These are phyloP conservation scores for Nephromyces sp. DNA, from an alignment of 169 alveolate species.

Conservation along the genomic window DNA sequence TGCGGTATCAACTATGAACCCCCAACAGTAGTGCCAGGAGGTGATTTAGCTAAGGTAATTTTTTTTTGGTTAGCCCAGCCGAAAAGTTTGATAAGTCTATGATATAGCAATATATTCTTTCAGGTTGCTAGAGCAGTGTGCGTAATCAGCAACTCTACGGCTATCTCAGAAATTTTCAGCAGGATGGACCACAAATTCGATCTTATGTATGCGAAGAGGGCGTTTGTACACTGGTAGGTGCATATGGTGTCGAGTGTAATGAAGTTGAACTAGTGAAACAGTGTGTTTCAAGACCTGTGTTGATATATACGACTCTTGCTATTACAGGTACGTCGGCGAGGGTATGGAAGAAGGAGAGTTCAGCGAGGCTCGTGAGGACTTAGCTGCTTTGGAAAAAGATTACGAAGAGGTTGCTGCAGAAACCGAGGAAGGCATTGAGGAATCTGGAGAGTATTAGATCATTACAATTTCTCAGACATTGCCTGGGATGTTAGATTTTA, in stretches of 20 bases:
- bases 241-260: too few species aligned
- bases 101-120: background rate
- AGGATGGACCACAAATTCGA: slow-evolving; percentile 95
- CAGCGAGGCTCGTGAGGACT: slow-evolving; percentile 97
- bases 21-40: slow-evolving; percentile 98
- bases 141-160: slow-evolving; percentile 93
- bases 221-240: slow-evolving; percentile 98
- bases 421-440: slow-evolving; percentile 77
- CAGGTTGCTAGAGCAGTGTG: slow-evolving; percentile 78
- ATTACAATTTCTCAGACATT: too few species aligned
- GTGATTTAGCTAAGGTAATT: slow-evolving; percentile 97
- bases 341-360: slow-evolving; percentile 99
- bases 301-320: background rate
- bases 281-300: background rate
- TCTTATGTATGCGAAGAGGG: slow-evolving; percentile 95
- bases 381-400: slow-evolving; percentile 95
- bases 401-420: slow-evolving; percentile 94
- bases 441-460: too few species aligned
- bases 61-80: background rate
- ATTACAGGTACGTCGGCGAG: slow-evolving; percentile 86
- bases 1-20: slow-evolving; percentile 96
- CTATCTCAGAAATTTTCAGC: slow-evolving; percentile 94
- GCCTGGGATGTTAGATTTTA: too few species aligned
- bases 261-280: background rate
- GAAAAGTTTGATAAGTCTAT: background rate